A percentile compares a stretch with the other conserved stretches of the same genome.
These are phyloP conservation scores for Tulasnella sp. DNA, from an alignment of 768 basidiomycete species.

Conservation along the genomic window DNA sequence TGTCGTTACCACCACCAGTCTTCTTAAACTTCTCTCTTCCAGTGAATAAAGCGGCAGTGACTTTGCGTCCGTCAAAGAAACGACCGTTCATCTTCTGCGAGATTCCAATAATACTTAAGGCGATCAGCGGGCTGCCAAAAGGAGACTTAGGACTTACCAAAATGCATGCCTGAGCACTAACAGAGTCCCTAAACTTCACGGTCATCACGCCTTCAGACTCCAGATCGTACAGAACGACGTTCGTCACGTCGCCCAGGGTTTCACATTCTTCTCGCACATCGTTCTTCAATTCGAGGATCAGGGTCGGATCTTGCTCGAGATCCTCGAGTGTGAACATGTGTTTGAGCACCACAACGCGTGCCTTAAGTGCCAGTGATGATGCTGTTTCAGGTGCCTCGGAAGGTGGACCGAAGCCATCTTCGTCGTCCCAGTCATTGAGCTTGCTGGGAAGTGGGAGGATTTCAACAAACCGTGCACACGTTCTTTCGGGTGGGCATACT, in stretches of 20 bases:
- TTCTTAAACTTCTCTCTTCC: conserved; percentile 76
- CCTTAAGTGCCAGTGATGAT: conserved; percentile 31
- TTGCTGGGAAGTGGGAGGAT: conserved; percentile 43
- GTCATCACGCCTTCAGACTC: conserved; percentile 93
- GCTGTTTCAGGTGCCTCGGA: conserved; percentile 43
- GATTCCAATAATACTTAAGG: neutral
- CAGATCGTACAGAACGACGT: conserved; percentile 86
- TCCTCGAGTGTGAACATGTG: conserved; percentile 89
- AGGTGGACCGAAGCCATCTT: conserved; percentile 78
- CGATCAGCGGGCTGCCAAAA: neutral
- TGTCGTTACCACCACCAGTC: conserved; percentile 54
- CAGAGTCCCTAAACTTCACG: conserved; percentile 83
- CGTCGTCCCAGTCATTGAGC: conserved; percentile 87
- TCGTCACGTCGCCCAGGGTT: conserved; percentile 86
- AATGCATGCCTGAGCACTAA: conserved; percentile 91
- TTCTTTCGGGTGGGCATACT: neutral
- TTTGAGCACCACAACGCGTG: conserved; percentile 81
- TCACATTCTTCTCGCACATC: conserved; percentile 93
- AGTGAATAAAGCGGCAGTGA: conserved; percentile 71
- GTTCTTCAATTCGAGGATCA: conserved; percentile 88
- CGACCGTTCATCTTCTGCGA: conserved; percentile 86
- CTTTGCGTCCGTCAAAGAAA: conserved; percentile 72
- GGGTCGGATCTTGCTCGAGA: conserved; percentile 70
- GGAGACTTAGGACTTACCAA: conserved; percentile 39
- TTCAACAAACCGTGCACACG: neutral